Percentiles rank a stretch among this genome's conserved stretches.
Conservation (phyloP, 1,139 yeast genomes). For the Zygosaccharomyces sapae region DNA sequence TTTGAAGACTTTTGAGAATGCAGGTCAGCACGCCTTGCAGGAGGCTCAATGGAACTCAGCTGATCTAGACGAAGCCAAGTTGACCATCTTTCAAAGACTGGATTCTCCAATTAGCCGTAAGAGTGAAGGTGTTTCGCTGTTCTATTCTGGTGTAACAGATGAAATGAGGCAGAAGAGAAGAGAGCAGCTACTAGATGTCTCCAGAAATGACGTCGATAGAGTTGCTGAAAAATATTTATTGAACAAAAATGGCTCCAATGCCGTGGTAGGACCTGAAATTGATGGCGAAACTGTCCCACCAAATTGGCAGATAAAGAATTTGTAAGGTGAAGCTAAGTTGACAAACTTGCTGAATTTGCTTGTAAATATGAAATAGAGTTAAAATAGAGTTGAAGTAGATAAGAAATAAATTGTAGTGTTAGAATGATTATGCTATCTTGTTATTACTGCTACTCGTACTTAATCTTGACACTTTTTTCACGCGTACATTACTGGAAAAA, state of each 20-base stretch:
- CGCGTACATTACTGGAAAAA: conserved; percentile 1
- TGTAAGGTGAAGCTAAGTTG: background rate
- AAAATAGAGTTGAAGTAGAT: background rate
- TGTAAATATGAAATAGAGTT: background rate
- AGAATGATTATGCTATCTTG: background rate
- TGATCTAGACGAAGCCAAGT: conserved; percentile 84
- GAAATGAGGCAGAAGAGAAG: conserved; percentile 80
- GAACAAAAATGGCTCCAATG: conserved; percentile 11
- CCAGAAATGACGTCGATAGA: conserved; percentile 50
- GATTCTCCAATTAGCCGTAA: conserved; percentile 88
- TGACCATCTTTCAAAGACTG: conserved; percentile 82
- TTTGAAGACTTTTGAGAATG: conserved; percentile 53
- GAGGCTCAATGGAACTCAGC: conserved; percentile 48
- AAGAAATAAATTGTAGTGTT: background rate
- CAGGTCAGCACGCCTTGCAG: conserved; percentile 51
- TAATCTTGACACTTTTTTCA: background rate
- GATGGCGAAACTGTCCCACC: conserved; percentile 8
- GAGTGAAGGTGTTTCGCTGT: conserved; percentile 65
- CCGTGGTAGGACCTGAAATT: conserved; percentile 15
- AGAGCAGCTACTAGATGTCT: conserved; percentile 63
- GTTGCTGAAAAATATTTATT: conserved; percentile 27
- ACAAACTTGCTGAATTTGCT: background rate
- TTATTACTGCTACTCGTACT: background rate
- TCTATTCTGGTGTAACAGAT: conserved; percentile 68
- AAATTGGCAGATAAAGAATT: conserved; percentile 12